phyloP scores from a whole-genome alignment of 495 filamentous ascomycete genomes.

The Daldinia childiae region DNA sequence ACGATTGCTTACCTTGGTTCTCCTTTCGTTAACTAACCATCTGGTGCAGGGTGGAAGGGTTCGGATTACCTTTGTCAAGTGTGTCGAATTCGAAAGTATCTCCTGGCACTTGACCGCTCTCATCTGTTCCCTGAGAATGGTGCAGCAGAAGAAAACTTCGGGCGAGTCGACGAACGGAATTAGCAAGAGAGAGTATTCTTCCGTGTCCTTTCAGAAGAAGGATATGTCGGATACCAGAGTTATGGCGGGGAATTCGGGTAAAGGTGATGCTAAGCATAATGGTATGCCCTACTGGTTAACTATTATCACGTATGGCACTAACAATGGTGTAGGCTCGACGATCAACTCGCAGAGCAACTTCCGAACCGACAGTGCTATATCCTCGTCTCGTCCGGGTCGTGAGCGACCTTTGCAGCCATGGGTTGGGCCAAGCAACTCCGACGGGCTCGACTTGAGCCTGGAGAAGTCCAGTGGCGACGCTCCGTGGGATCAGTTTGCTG shows the following conservation, averaged over 20 bases:
- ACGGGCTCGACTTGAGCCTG: constrained; percentile 71
- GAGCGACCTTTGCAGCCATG: constrained; percentile 86
- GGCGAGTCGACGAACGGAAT: constrained; percentile 56
- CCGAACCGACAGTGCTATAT: constrained; percentile 89
- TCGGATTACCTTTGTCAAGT: constrained; percentile 72
- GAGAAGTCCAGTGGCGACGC: constrained; percentile 63
- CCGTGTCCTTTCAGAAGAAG: constrained; percentile 81
- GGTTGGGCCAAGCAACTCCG: constrained; percentile 72
- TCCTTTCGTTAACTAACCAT: constrained; percentile 34
- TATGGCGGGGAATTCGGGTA: constrained; percentile 56
- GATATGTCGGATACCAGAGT: constrained; percentile 76
- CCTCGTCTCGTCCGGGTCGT: constrained; percentile 70
- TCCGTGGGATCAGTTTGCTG: constrained; percentile 93
- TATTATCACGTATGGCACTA: constrained; percentile 2
- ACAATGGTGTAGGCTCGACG: constrained; percentile 45
- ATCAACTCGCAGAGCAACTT: constrained; percentile 63
- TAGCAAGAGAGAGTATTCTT: constrained; percentile 57
- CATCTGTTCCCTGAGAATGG: constrained; percentile 82
- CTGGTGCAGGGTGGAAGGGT: constrained; percentile 69
- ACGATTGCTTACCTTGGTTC: constrained; percentile 14
- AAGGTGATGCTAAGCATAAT: constrained; percentile 69
- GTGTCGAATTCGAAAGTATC: constrained; percentile 78
- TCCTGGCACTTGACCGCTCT: constrained; percentile 70
- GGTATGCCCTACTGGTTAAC: constrained; percentile 62
- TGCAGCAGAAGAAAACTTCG: constrained; percentile 67